These are phyloP conservation scores for Metarhizium brunneum DNA, from an alignment of 2,329 filamentous ascomycete species.

Conservation along the genomic window DNA sequence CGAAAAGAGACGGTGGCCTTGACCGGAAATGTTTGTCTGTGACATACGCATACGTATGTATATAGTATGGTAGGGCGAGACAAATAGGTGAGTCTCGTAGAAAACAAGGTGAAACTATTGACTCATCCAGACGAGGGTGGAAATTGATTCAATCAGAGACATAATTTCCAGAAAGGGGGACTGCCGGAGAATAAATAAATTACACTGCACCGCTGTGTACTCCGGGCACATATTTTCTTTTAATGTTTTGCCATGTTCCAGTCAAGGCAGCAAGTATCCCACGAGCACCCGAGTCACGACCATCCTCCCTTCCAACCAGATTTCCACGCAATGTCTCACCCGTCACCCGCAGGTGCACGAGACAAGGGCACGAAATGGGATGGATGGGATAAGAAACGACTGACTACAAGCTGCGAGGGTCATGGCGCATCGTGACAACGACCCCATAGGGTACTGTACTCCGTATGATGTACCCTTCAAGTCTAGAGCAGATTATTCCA, in stretches of 20 bases:
- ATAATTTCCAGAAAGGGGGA: background rate
- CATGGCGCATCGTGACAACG: background rate
- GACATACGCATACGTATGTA: too few relatives aligned
- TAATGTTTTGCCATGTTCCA: background rate
- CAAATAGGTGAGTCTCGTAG: background rate
- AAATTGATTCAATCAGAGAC: background rate
- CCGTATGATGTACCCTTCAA: background rate
- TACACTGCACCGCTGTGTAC: too few relatives aligned
- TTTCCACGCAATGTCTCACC: slow-evolving; percentile 1
- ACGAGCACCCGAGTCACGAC: background rate
- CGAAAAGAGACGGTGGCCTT: background rate
- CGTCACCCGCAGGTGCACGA: slow-evolving; percentile 3
- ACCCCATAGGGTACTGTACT: too few relatives aligned
- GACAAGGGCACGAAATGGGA: slow-evolving; percentile 1
- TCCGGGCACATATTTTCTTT: too few relatives aligned
- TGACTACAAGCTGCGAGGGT: background rate
- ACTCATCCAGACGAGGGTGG: background rate
- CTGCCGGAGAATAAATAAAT: background rate
- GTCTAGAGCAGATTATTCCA: background rate
- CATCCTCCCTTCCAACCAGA: background rate
- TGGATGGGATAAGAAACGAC: background rate
- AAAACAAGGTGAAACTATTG: too few relatives aligned
- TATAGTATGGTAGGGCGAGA: background rate
- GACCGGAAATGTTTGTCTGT: too few relatives aligned
- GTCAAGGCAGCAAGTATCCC: background rate